Base-by-base conservation (phyloP, 2,329 filamentous ascomycete species). In the Elsinoe australis region DNA sequence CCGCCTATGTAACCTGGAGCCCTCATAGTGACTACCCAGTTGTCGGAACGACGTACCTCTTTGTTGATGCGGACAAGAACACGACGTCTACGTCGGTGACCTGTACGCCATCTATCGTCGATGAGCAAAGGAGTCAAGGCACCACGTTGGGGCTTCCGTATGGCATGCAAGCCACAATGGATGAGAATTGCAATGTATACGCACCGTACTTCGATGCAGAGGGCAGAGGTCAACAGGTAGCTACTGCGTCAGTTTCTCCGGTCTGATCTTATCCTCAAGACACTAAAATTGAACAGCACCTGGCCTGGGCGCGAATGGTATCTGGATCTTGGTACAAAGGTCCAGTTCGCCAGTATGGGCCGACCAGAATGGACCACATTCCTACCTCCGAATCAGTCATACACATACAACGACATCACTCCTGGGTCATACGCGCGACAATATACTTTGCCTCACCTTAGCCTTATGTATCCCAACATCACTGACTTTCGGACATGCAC, bases 61-160 rank as follows among this genome's bases (percentile, higher is more conserved):
- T 26, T 28, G 38, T 42, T 9, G 38, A 42, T 22, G 21, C 22
- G 21, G 24, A 42, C 9, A 29, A 28, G 12, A 42, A 28, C 22
- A 42, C 38, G 2, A 42, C 38, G 7, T 42, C 38, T 8, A 42
- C 38, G 2, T 42, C 38, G 9, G 38, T 42, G n/a, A 42, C 38
- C 12, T 42, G 38, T 17, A 42, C 38, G 12, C 38, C 38, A 14
- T 42, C 38, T n/a, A 26, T 38, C 8, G 34, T 38, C n/a, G 34
- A 38, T 9, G 34, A 38, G 2, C 19, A 21, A 17, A 19, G 18
- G 18, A 38, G 34, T n/a, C 24, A 39, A 24, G 19, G 35, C 19
- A 22, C 19, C 18, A 26, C 24, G n/a, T n/a, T 39, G n/a, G 39
- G 24, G n/a, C n/a, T n/a, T n/a, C n/a, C n/a, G n/a, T n/a, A n/a